These are phyloP conservation scores for Gossypium mustelinum DNA, from an alignment of 345 rosid genomes.

Conservation along the genomic window DNA sequence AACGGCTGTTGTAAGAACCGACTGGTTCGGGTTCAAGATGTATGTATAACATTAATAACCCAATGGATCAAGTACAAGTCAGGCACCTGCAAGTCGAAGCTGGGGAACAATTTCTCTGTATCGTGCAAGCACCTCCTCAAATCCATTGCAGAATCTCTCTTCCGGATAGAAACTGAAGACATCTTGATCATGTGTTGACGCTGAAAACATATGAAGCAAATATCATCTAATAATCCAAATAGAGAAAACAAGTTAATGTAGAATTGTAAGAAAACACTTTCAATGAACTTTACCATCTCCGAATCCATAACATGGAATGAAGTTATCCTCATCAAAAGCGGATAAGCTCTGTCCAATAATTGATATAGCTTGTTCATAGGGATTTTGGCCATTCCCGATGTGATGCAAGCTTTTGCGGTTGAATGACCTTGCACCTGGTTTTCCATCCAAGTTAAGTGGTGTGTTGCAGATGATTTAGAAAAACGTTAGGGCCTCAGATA, in stretches of 20 bases:
- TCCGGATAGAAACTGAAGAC: constrained; percentile 72
- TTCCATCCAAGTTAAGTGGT: constrained; percentile 18
- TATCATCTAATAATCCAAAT: constrained; percentile 21
- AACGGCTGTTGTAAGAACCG: not conserved
- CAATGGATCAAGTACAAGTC: constrained; percentile 1
- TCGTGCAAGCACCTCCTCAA: constrained; percentile 76
- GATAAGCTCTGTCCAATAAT: constrained; percentile 77
- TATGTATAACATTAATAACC: not conserved
- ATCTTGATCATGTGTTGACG: constrained; percentile 91
- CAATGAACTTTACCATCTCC: constrained; percentile 48
- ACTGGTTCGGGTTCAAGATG: constrained; percentile 9
- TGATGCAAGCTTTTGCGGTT: constrained; percentile 62
- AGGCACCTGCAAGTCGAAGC: constrained; percentile 75
- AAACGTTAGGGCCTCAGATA: not conserved
- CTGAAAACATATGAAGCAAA: constrained; percentile 33
- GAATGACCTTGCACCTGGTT: constrained; percentile 67
- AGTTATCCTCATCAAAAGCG: constrained; percentile 71
- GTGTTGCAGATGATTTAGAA: not conserved
- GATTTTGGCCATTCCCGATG: constrained; percentile 54
- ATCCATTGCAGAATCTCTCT: constrained; percentile 68
- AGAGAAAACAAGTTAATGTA: not conserved
- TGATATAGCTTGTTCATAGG: constrained; percentile 77
- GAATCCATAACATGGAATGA: constrained; percentile 80
- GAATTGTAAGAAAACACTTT: not conserved
- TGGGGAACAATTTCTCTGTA: constrained; percentile 80